Conservation (phyloP, 2,329 filamentous ascomycete genomes). For the Aplosporella prunicola region DNA sequence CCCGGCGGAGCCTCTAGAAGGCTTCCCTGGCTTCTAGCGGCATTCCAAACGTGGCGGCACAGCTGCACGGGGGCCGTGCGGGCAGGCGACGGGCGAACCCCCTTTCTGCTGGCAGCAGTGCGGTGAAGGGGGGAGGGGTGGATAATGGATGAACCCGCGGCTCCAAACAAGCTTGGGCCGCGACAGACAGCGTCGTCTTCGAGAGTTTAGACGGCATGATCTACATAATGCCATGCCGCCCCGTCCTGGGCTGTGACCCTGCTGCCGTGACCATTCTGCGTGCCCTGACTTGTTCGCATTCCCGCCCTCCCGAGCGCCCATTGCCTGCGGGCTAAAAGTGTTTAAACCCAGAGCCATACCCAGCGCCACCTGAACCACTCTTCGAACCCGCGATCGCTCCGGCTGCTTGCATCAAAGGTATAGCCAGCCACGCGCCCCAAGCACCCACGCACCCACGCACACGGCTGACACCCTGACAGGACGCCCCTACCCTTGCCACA, state of each 20-base stretch:
- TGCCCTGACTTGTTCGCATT: slow-evolving; percentile 16
- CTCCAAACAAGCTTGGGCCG: slow-evolving; percentile 19
- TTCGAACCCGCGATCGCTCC: slow-evolving; percentile 3
- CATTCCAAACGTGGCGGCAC: slow-evolving; percentile 16
- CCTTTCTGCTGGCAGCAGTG: slow-evolving; percentile 9
- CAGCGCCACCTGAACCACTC: slow-evolving; percentile 4
- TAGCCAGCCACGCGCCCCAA: slow-evolving; percentile 3
- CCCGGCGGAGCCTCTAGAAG: slow-evolving; percentile 10
- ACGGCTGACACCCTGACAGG: neutral
- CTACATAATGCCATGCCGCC: slow-evolving; percentile 22
- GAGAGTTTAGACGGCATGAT: slow-evolving; percentile 18
- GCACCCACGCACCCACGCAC: neutral
- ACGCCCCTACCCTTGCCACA: neutral
- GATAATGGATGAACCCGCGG: too few relatives aligned
- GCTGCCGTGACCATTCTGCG: slow-evolving; percentile 11
- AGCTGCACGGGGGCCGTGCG: neutral
- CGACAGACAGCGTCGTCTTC: slow-evolving; percentile 18
- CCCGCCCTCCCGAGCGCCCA: slow-evolving; percentile 9
- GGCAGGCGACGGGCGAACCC: slow-evolving; percentile 2
- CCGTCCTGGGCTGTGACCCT: slow-evolving; percentile 10
- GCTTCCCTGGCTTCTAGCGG: slow-evolving; percentile 16
- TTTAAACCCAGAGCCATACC: slow-evolving; percentile 12
- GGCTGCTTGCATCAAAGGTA: slow-evolving; percentile 4
- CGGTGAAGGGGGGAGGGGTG: slow-evolving; percentile 10
- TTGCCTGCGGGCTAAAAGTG: slow-evolving; percentile 11